Percentiles rank a stretch among this genome's conserved stretches.
Conservation (phyloP, 345 rosid species). For the Rhodamnia rubescens region DNA sequence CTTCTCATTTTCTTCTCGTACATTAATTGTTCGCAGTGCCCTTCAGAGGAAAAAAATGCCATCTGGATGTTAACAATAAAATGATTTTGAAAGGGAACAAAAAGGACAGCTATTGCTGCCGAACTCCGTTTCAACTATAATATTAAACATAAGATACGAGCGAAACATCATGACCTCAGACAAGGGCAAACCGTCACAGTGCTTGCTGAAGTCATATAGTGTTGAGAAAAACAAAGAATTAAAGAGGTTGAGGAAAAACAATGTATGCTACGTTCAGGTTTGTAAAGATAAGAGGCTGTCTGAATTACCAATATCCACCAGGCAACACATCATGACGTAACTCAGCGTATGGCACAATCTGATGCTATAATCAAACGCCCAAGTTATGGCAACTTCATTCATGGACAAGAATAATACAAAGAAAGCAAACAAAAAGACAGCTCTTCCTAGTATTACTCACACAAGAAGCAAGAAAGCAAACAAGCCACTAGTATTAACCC, state of each 20-base stretch:
- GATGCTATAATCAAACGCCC: background rate
- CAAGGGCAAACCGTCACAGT: background rate
- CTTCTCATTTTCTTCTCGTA: slow-evolving; percentile 91
- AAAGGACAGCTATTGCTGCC: background rate
- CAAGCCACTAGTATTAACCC: background rate
- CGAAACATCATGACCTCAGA: background rate
- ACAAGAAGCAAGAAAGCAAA: background rate
- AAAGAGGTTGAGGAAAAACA: background rate
- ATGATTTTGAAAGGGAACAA: background rate
- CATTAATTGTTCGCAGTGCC: slow-evolving; percentile 79
- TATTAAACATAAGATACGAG: background rate
- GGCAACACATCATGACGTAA: background rate
- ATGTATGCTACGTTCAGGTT: background rate
- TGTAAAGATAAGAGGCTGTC: background rate
- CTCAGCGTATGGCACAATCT: background rate
- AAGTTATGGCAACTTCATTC: background rate
- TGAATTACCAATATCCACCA: background rate
- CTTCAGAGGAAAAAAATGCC: slow-evolving; percentile 21
- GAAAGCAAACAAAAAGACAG: background rate
- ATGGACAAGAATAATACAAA: background rate
- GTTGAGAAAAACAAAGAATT: background rate
- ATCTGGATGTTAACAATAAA: background rate
- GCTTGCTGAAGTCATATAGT: background rate
- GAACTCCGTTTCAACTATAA: background rate
- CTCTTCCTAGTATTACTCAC: background rate